These are phyloP conservation scores for Suillus placidus DNA, from an alignment of 768 basidiomycete genomes.

Conservation along the genomic window DNA sequence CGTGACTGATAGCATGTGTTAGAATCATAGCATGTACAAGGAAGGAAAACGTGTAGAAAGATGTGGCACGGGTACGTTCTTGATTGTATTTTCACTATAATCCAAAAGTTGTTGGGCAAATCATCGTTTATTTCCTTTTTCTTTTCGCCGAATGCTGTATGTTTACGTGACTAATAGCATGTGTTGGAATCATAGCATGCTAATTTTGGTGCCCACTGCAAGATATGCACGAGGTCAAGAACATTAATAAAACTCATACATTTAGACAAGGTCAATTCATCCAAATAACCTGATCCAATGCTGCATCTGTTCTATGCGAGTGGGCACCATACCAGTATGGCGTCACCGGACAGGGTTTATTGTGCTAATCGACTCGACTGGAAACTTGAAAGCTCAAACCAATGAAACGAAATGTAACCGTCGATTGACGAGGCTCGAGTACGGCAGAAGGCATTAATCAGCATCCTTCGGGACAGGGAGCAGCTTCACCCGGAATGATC, in stretches of 20 bases:
- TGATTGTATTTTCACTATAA: background rate
- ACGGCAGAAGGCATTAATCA: background rate
- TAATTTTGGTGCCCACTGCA: conserved; percentile 57
- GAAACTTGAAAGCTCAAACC: background rate
- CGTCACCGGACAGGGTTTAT: background rate
- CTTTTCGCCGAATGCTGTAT: conserved; percentile 7
- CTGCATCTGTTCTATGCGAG: background rate
- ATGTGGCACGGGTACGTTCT: conserved; percentile 35
- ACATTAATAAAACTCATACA: conserved; percentile 70
- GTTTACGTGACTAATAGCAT: conserved; percentile 28
- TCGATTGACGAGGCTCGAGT: background rate
- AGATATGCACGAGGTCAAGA: conserved; percentile 63
- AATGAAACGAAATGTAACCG: background rate
- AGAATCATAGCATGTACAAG: conserved; percentile 41
- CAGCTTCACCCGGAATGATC: background rate
- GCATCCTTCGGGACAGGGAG: background rate
- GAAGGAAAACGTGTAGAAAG: conserved; percentile 56
- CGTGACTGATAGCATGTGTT: conserved; percentile 32
- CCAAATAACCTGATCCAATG: background rate
- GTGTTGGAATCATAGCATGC: conserved; percentile 44
- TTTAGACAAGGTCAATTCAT: conserved; percentile 50
- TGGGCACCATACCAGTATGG: background rate
- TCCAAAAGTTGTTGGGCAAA: background rate
- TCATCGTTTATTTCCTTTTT: background rate
- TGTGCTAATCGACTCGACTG: background rate